Percentiles rank a stretch among this genome's conserved stretches.
Conservation (phyloP, 306 rosid genomes). For the Begonia peltatifolia region DNA sequence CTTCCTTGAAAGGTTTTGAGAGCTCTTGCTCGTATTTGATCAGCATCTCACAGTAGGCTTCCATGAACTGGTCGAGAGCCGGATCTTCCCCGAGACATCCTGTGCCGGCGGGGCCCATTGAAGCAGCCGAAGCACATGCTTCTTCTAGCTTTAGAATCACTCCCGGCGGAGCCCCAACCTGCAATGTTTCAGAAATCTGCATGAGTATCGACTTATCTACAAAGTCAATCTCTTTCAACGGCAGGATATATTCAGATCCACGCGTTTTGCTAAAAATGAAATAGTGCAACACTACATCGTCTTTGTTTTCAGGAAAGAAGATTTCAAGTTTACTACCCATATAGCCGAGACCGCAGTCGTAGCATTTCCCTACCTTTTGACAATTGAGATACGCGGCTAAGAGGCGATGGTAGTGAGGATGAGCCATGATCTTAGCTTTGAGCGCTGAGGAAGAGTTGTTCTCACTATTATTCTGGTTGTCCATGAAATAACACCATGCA, state of each 20-base stretch:
- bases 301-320: too few relatives aligned
- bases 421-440: slow-evolving; percentile 89
- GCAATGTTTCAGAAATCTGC: background rate
- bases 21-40: slow-evolving; percentile 90
- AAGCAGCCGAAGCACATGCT: slow-evolving; percentile 50
- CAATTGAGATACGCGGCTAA: slow-evolving; percentile 76
- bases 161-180: slow-evolving; percentile 96
- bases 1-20: slow-evolving; percentile 85
- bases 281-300: too few relatives aligned
- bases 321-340: too few relatives aligned
- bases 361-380: slow-evolving; percentile 43
- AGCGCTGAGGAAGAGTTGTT: slow-evolving; percentile 27
- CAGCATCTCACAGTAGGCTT: slow-evolving; percentile 97
- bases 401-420: slow-evolving; percentile 96
- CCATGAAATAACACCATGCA: slow-evolving; percentile 62
- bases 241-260: too few relatives aligned
- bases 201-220: too few relatives aligned
- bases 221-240: too few relatives aligned
- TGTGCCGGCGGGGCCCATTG: slow-evolving; percentile 25
- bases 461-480: slow-evolving; percentile 13
- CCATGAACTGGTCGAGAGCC: slow-evolving; percentile 95
- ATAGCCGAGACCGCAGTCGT: too few relatives aligned
- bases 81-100: slow-evolving; percentile 84
- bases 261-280: too few relatives aligned
- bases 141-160: slow-evolving; percentile 70